Evolutionary conservation across 2,329 filamentous ascomycete genomes (phyloP), one percentile per base, ranked within the genome.

Genomic region (Neobulgaria alba): DNA sequence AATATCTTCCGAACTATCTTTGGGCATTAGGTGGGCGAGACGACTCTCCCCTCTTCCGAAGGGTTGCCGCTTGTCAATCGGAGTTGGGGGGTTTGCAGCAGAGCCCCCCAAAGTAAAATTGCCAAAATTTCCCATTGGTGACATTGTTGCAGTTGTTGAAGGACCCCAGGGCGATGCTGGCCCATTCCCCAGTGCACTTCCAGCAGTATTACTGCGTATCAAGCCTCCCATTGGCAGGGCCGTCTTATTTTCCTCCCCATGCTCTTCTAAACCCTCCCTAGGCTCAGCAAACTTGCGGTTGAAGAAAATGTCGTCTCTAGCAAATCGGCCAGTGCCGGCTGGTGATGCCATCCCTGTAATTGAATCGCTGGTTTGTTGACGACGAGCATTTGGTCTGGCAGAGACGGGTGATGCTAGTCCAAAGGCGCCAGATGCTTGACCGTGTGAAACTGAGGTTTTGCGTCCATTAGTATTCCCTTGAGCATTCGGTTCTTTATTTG

Each of bases 91-190:
- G 23, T 72, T 69, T 20, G 68, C 65, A 3, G 75, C 63, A 35
- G 66, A 63, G 29, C 59, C 63, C 10, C 65, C 67, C 38, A 93
- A 62, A n/a, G 84, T 81, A 61, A 96, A 96, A 55, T 80, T 92
- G 9, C 90, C 90, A 63, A 98, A 98, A 16, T 81, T 81, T 23
- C 90, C 88, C 70, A 89, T 84, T 2, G 79, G 77, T 5, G 80
- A 73, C 52, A 85, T 77, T 10, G 77, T 73, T 32, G 80, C 68
- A 75, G 76, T 82, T 7, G 48, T 35, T 3, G 57, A 54, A 14
- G 61, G 51, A 18, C 64, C 65, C 69, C 71, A 73, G 1, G 69
- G 62, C 9, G 69, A 67, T n/a, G 62, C 41, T 32, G 58, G 56
- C 16, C 65, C 67, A 48, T 73, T 68, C 3, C 60, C 64, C 1